Evolutionary conservation across 148 eudicot species (phyloP), one percentile per base, ranked within the genome.

Genomic region (Cornus kousa): DNA sequence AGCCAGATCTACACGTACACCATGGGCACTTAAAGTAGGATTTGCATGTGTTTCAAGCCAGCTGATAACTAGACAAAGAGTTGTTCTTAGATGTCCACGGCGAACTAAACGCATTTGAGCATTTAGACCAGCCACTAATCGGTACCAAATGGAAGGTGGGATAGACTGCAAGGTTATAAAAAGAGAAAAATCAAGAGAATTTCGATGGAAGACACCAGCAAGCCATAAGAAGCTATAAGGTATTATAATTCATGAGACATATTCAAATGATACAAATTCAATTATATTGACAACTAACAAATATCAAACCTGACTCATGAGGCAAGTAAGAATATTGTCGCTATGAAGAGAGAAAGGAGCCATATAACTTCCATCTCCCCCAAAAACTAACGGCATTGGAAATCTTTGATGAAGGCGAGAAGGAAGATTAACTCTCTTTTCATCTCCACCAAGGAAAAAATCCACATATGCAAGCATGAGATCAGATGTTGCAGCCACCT

Each of bases 321-420:
- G 92, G 89, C 96, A 89, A 59, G 97, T 96, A 75, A 93, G 80
- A 72, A 96, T 90, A 80, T 88, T 90, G 73, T 96, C 99, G 74
- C 89, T 93, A 72, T 92, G 92, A 77, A 96, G 92, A 76, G 83
- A 90, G 83, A 93, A 93, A 79, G 99, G 97, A 81, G 92, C 86
- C 98, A 96, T 96, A 82, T 92, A 96, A 78, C 94, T 90, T 85
- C 99, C 99, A 87, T 93, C 90, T 73, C 99, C 99, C 24, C 99
- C 99, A 84, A 92, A 94, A 11, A 91, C 84, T 74, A 93, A 74
- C 35, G 90, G 89, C 89, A 96, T 82, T 12, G 99, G 99, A 78
- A 92, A 87, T 74, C 98, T 86, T 74, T 88, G 97, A 73, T 84
- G 87, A 80, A 96, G 95, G 66, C 78, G 87, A 77, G 97, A 97